Evolutionary conservation across 768 basidiomycete genomes (phyloP).

Genomic region (Pleurotus ostreatus): DNA sequence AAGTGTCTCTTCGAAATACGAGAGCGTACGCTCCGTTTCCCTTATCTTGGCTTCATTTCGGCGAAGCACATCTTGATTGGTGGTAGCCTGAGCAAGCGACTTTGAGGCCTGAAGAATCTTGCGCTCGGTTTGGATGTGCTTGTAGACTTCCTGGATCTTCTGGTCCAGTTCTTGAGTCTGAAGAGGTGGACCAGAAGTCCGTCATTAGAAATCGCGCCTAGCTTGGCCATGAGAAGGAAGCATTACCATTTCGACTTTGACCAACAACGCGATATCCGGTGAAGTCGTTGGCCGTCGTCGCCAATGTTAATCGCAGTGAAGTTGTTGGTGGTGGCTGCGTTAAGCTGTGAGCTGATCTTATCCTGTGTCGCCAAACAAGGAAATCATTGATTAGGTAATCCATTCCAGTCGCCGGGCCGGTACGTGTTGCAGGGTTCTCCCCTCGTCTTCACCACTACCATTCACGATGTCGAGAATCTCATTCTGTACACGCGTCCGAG

Average conservation of each 20-base stretch:
- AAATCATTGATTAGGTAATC: too few species aligned
- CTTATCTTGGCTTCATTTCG: constrained; percentile 82
- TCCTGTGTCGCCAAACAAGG: neutral
- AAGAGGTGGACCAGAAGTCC: constrained; percentile 11
- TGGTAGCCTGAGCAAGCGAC: constrained; percentile 75
- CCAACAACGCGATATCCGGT: neutral
- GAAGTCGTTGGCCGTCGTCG: neutral
- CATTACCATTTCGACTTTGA: constrained; percentile 14
- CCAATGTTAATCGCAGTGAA: neutral
- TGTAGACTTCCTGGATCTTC: constrained; percentile 90
- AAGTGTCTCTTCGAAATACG: constrained; percentile 84
- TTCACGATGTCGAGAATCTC: constrained; percentile 26
- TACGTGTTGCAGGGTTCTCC: too few species aligned
- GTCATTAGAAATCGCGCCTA: too few species aligned
- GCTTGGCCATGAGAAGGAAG: too few species aligned
- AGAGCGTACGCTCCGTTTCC: constrained; percentile 78
- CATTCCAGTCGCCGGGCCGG: too few species aligned
- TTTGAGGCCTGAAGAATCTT: constrained; percentile 87
- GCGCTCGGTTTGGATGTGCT: constrained; percentile 88
- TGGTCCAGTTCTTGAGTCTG: constrained; percentile 73
- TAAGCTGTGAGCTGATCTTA: constrained; percentile 4
- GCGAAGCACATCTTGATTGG: constrained; percentile 81
- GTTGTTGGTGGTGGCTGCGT: constrained; percentile 6
- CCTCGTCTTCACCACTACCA: too few species aligned
- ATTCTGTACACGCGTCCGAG: constrained; percentile 34